phyloP scores from a whole-genome alignment of 2,329 filamentous ascomycete genomes.

The Botryotinia calthae region DNA sequence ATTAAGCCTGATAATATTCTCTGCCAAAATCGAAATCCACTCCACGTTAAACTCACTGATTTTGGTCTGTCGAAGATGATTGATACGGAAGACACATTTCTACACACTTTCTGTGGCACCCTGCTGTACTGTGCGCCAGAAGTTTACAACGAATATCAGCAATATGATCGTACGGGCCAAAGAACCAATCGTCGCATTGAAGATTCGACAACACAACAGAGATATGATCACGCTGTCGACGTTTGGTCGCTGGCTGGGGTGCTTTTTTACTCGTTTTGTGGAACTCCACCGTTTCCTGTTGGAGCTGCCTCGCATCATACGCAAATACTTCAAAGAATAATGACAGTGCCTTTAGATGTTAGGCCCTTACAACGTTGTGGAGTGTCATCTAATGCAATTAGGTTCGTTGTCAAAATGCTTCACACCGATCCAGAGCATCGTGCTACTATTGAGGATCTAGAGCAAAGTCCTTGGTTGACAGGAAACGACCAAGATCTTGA shows the following conservation, averaged over 20 bases:
- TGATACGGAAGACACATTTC: constrained; percentile 76
- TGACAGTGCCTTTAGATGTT: constrained; percentile 70
- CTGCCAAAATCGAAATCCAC: constrained; percentile 68
- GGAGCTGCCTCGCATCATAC: constrained; percentile 74
- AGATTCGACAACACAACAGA: constrained; percentile 44
- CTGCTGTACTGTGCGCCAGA: constrained; percentile 94
- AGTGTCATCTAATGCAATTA: constrained; percentile 66
- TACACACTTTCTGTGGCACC: constrained; percentile 95
- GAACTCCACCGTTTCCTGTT: constrained; percentile 76
- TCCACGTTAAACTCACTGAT: constrained; percentile 88
- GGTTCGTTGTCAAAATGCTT: constrained; percentile 77
- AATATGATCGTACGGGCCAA: constrained; percentile 66
- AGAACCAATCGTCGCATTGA: constrained; percentile 44
- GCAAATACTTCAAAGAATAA: constrained; percentile 75
- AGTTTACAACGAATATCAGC: constrained; percentile 74
- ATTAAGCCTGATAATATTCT: constrained; percentile 98
- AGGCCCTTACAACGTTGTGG: constrained; percentile 56
- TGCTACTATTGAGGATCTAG: constrained; percentile 68
- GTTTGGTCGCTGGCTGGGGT: constrained; percentile 96
- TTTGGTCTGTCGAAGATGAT: constrained; percentile 96
- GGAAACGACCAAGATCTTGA: constrained; percentile 29
- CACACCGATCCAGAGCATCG: constrained; percentile 75
- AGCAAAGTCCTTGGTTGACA: constrained; percentile 71
- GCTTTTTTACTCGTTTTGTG: constrained; percentile 80
- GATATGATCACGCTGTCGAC: constrained; percentile 89